A percentile compares a stretch with the other conserved stretches of the same genome.
These are phyloP conservation scores for Komagataella populi DNA, from an alignment of 805 yeast species.

Conservation along the genomic window DNA sequence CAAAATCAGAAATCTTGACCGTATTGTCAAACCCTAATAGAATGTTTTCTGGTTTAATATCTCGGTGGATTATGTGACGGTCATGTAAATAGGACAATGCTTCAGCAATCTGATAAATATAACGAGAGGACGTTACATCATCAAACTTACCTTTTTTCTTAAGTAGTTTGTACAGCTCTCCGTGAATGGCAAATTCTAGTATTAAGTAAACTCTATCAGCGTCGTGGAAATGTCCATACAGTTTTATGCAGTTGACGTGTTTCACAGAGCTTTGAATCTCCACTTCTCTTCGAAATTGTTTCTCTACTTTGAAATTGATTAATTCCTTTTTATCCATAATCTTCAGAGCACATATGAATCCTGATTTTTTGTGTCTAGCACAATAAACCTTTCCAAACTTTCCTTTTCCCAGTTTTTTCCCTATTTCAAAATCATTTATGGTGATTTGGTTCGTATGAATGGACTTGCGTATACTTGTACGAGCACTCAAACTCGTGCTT, in stretches of 20 bases:
- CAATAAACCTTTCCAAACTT: constrained; percentile 89
- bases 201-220: constrained; percentile 66
- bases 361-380: constrained; percentile 61
- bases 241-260: constrained; percentile 69
- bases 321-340: constrained; percentile 82
- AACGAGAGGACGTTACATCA: constrained; percentile 63
- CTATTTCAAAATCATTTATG: constrained; percentile 69
- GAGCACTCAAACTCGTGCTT: neutral
- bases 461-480: neutral
- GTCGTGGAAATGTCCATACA: constrained; percentile 82
- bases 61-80: constrained; percentile 79
- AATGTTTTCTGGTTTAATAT: constrained; percentile 89
- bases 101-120: constrained; percentile 69
- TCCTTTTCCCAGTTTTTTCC: constrained; percentile 82
- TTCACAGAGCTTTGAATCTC: constrained; percentile 74
- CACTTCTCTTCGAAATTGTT: constrained; percentile 80
- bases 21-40: constrained; percentile 62
- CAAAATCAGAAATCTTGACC: constrained; percentile 84
- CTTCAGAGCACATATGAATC: constrained; percentile 80
- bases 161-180: constrained; percentile 71
- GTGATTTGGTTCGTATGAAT: constrained; percentile 7
- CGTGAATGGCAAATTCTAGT: constrained; percentile 73
- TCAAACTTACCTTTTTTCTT: constrained; percentile 56
- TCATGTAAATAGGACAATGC: constrained; percentile 71
- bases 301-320: constrained; percentile 60